Conservation (phyloP, 352 stramenopile species). For the Pseudoperonospora humuli region DNA sequence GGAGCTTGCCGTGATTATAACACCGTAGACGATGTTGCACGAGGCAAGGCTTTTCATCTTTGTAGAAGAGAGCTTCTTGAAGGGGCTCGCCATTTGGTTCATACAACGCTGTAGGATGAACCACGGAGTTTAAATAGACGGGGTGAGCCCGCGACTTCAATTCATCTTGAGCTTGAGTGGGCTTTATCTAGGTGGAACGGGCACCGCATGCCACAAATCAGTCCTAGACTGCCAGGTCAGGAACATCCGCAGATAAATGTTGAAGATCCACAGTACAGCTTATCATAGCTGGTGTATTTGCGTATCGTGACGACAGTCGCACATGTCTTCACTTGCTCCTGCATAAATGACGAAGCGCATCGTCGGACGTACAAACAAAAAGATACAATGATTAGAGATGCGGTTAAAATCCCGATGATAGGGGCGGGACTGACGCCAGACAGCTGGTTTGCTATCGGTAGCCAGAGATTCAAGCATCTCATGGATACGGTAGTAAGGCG, state of each 20-base stretch:
- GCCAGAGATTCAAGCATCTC: too few species aligned
- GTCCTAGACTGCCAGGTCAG: not conserved
- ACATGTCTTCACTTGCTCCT: not conserved
- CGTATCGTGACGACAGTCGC: not conserved
- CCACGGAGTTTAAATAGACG: not conserved
- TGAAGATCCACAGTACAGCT: not conserved
- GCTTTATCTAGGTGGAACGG: not conserved
- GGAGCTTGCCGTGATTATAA: not conserved
- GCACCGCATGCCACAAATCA: not conserved
- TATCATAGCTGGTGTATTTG: conserved; percentile 1
- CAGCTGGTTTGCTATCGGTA: too few species aligned
- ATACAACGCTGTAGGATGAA: not conserved
- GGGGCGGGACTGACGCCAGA: too few species aligned
- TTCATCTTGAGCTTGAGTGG: not conserved
- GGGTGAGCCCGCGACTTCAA: not conserved
- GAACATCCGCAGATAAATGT: not conserved
- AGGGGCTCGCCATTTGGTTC: not conserved
- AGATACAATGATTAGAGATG: not conserved
- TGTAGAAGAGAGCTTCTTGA: not conserved
- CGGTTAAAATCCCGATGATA: too few species aligned
- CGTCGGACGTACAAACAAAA: not conserved
- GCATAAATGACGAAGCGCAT: not conserved
- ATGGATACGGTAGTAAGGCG: too few species aligned
- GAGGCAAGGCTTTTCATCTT: not conserved
- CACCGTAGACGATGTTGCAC: not conserved